phyloP scores from a whole-genome alignment of 495 filamentous ascomycete species.

The Penicillium chermesinum region DNA sequence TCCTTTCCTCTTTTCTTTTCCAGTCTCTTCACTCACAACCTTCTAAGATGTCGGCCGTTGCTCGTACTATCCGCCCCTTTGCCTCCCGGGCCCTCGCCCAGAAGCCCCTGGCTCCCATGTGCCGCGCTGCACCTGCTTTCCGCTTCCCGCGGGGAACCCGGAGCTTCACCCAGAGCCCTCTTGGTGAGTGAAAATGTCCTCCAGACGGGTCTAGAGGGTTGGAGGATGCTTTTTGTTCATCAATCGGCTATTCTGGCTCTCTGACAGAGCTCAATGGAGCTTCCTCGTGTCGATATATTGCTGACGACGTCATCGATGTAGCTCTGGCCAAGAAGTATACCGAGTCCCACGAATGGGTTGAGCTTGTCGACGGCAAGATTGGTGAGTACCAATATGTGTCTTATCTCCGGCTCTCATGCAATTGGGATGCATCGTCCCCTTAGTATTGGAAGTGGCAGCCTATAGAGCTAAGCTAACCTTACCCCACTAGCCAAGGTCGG shows the following conservation, averaged over 20 bases:
- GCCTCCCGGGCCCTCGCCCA: constrained; percentile 40
- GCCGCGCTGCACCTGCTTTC: constrained; percentile 38
- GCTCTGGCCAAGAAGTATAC: constrained; percentile 80
- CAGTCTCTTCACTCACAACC: constrained; percentile 7
- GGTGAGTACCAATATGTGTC: too few relatives aligned
- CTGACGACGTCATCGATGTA: constrained; percentile 26
- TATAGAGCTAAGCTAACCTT: not conserved
- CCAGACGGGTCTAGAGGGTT: constrained; percentile 5
- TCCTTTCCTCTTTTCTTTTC: constrained; percentile 18
- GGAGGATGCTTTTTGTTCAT: not conserved
- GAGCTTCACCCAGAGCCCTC: constrained; percentile 45
- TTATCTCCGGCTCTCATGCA: too few relatives aligned
- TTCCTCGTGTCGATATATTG: constrained; percentile 8
- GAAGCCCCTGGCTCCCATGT: constrained; percentile 34
- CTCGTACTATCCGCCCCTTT: constrained; percentile 38
- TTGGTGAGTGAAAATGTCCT: constrained; percentile 32
- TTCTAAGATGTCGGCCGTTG: constrained; percentile 38
- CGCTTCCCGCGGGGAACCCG: constrained; percentile 50
- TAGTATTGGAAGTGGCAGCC: not conserved
- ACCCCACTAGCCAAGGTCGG: constrained; percentile 62
- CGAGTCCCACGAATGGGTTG: constrained; percentile 97
- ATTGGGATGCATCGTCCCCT: too few relatives aligned
- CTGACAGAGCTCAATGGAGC: not conserved
- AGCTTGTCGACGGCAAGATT: constrained; percentile 63
- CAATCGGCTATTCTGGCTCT: not conserved